These are phyloP conservation scores for Aristolochia californica DNA, from an alignment of 164 flowering plant species.

Conservation along the genomic window DNA sequence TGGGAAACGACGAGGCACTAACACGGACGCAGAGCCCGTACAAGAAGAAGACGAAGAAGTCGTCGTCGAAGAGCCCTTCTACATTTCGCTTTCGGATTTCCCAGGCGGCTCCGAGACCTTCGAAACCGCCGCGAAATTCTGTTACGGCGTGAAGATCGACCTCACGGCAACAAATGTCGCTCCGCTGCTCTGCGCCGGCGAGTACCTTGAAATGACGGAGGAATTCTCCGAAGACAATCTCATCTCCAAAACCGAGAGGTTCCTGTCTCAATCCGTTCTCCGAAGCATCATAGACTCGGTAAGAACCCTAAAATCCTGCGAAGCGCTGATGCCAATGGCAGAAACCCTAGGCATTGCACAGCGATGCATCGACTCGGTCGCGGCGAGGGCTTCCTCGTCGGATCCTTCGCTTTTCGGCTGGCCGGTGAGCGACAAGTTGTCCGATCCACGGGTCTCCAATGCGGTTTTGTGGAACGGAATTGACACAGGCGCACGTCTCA, in stretches of 20 bases:
- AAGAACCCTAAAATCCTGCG: conserved; percentile 53
- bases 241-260: conserved; percentile 55
- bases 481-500: conserved; percentile 22
- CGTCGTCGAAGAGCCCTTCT: conserved; percentile 20
- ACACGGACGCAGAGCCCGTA: conserved; percentile 5
- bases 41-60: conserved; percentile 15
- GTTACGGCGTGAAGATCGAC: conserved; percentile 75
- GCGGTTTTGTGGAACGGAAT: conserved; percentile 40
- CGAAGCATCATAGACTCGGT: conserved; percentile 37
- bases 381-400: conserved; percentile 31
- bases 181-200: conserved; percentile 78
- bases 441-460: conserved; percentile 10
- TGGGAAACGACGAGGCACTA: conserved; percentile 3
- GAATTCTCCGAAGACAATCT: conserved; percentile 65
- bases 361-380: conserved; percentile 56
- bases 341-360: conserved; percentile 37
- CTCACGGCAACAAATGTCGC: conserved; percentile 45
- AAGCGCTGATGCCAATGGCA: conserved; percentile 39
- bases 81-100: conserved; percentile 42
- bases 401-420: conserved; percentile 71
- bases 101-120: conserved; percentile 74
- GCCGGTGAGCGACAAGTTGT: conserved; percentile 44
- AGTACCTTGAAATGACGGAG: conserved; percentile 73
- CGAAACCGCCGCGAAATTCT: conserved; percentile 75
- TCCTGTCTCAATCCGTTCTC: conserved; percentile 41